These are phyloP conservation scores for Boletus tylopilopsis DNA, from an alignment of 768 basidiomycete species.

Conservation along the genomic window DNA sequence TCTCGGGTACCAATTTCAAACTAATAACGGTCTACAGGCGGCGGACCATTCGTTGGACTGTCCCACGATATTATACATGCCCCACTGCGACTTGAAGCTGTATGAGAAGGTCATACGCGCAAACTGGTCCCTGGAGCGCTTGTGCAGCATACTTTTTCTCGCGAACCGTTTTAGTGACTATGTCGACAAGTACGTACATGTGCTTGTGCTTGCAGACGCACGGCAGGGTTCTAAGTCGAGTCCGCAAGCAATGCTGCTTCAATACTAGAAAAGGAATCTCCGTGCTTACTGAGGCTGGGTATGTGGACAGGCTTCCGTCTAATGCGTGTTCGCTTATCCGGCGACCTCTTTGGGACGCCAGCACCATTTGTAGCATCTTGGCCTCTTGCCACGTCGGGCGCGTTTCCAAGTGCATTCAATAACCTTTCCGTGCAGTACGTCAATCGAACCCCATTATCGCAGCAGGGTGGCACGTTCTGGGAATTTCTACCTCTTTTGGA, in stretches of 20 bases:
- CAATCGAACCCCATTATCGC: constrained; percentile 16
- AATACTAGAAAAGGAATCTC: constrained; percentile 47
- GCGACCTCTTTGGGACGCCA: constrained; percentile 27
- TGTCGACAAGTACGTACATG: constrained; percentile 51
- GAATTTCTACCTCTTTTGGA: neutral
- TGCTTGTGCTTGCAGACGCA: neutral
- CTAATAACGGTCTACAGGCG: constrained; percentile 26
- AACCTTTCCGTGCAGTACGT: constrained; percentile 59
- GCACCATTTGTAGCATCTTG: constrained; percentile 46
- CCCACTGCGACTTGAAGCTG: constrained; percentile 70
- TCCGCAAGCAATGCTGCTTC: constrained; percentile 48
- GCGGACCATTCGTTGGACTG: constrained; percentile 28
- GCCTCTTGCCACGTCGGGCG: constrained; percentile 46
- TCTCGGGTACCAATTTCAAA: constrained; percentile 1
- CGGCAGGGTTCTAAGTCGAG: constrained; percentile 8
- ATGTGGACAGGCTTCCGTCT: constrained; percentile 28
- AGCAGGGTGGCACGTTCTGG: constrained; percentile 27
- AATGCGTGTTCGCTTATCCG: constrained; percentile 3
- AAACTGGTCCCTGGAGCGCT: constrained; percentile 51
- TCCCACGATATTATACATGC: constrained; percentile 73
- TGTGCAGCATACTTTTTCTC: constrained; percentile 52
- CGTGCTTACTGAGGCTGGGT: constrained; percentile 55
- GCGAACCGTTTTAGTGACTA: constrained; percentile 68
- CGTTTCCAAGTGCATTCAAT: constrained; percentile 64
- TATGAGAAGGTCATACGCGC: constrained; percentile 62